Base-by-base conservation (phyloP, 2,329 filamentous ascomycete species). In the Claviceps quebecensis region DNA sequence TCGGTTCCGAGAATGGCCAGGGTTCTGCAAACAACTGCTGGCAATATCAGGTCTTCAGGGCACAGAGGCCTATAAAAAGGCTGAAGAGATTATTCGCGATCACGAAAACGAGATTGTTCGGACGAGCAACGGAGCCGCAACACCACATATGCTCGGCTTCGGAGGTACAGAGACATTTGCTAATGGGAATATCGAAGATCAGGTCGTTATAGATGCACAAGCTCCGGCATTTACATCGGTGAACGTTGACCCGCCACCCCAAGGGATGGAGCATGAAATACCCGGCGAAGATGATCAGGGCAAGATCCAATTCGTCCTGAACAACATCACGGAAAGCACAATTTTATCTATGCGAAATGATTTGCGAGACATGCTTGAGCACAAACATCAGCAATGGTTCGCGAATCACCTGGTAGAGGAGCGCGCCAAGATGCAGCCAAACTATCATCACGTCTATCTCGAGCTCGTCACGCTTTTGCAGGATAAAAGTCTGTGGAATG, bases 381-480 rank as follows among this genome's bases (percentile, higher is more conserved):
- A 85, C 50, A 82, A 83, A 58, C 85, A 96, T 64, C 86, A 94
- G 61, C 88, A 94, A 63, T 98, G 93, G 93, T 98, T 98, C 63
- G 93, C 94, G 6, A 83, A 83, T 47, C 95, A 97, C 62, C 75
- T 98, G 9, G 93, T 98, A 2, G 91, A 96, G 62, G 87, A 96
- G 64, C 87, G 94, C 45, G 94, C 91, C 36, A 97, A 96, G 68
- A 84, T 95, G 73, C 91, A 98, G 64, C 90, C 91, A 5, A 98
- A 98, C 66, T 97, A 94, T 62, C 93, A 98, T 59, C 78, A 86
- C 54, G 80, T 98, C 22, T 98, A 98, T 64, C 77, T 97, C 48
- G 87, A 95, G 59, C 78, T 98, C 49, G 78, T 98, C 54, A 84
- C 84, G 52, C 78, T 89, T 37, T 87, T 97, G 58, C 80, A 87